phyloP scores from a whole-genome alignment of 2,329 filamentous ascomycete genomes.

The Colletotrichum siamense region DNA sequence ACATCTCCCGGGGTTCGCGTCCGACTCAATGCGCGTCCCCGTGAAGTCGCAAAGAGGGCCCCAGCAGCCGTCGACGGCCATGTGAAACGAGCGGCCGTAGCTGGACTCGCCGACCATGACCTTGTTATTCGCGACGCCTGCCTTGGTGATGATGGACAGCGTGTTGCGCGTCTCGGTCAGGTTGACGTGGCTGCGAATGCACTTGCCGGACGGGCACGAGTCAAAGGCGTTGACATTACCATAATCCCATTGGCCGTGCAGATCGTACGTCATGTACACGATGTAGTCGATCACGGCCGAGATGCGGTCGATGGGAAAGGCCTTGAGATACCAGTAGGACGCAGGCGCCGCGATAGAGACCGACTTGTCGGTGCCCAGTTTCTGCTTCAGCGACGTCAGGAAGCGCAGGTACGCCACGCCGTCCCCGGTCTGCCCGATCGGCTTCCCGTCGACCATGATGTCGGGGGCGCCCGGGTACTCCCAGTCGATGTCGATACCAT shows the following conservation, averaged over 20 bases:
- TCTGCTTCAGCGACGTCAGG: constrained; percentile 16
- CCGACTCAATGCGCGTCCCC: constrained; percentile 25
- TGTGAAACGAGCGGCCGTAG: constrained; percentile 37
- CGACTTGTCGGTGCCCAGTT: constrained; percentile 27
- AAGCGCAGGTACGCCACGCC: constrained; percentile 17
- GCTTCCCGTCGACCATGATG: not conserved
- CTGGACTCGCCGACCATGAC: constrained; percentile 34
- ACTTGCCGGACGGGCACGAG: not conserved
- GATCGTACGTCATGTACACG: constrained; percentile 39
- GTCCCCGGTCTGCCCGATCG: constrained; percentile 23
- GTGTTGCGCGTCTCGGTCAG: constrained; percentile 38
- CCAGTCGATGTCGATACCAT: constrained; percentile 36
- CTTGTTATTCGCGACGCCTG: constrained; percentile 33
- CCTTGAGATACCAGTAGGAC: constrained; percentile 43
- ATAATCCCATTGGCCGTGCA: constrained; percentile 34
- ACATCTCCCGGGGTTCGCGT: constrained; percentile 30
- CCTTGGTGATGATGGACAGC: constrained; percentile 41
- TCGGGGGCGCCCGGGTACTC: constrained; percentile 37
- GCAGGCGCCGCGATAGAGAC: constrained; percentile 42
- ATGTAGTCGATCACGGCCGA: constrained; percentile 35
- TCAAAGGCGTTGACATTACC: constrained; percentile 15
- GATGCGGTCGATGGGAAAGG: constrained; percentile 38
- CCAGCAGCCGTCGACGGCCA: constrained; percentile 31
- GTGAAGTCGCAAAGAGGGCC: constrained; percentile 29
- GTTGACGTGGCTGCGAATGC: constrained; percentile 31